Percentiles rank a stretch among this genome's conserved stretches.
Conservation (phyloP, 129 eudicot genomes). For the Artemisia argyi region DNA sequence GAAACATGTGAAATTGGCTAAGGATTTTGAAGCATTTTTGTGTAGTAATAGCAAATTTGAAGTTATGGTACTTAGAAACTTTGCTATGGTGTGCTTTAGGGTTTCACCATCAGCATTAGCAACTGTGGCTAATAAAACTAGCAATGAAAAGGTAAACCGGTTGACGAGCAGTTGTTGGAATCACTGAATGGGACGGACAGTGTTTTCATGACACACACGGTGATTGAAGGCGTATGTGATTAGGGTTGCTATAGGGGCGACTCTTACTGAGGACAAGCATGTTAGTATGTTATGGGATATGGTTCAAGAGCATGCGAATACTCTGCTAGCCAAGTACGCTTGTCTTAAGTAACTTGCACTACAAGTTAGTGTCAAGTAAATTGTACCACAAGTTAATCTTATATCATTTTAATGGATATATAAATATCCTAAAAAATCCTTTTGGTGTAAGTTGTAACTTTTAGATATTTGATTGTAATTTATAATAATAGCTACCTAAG, state of each 20-base stretch:
- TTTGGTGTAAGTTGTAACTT: too few relatives aligned
- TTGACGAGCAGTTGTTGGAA: constrained; percentile 4
- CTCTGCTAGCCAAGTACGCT: background rate
- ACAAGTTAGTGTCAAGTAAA: too few relatives aligned
- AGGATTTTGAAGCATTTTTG: constrained; percentile 29
- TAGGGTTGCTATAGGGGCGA: constrained; percentile 21
- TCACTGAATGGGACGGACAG: background rate
- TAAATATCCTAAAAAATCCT: too few relatives aligned
- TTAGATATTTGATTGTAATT: too few relatives aligned
- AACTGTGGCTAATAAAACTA: background rate
- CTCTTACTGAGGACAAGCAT: constrained; percentile 9
- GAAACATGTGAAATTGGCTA: constrained; percentile 34
- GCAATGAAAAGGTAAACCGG: background rate
- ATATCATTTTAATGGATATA: too few relatives aligned
- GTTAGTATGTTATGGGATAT: constrained; percentile 10
- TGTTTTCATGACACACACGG: constrained; percentile 15
- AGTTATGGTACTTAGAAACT: constrained; percentile 33
- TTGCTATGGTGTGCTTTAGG: constrained; percentile 22
- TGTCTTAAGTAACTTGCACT: too few relatives aligned
- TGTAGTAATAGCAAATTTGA: constrained; percentile 26
- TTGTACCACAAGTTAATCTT: too few relatives aligned
- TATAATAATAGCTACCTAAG: too few relatives aligned
- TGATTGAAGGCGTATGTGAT: constrained; percentile 16
- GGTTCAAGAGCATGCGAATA: constrained; percentile 10
- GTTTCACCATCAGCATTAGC: background rate